phyloP scores from a whole-genome alignment of 441 rosid species.

The Gossypium laxum region DNA sequence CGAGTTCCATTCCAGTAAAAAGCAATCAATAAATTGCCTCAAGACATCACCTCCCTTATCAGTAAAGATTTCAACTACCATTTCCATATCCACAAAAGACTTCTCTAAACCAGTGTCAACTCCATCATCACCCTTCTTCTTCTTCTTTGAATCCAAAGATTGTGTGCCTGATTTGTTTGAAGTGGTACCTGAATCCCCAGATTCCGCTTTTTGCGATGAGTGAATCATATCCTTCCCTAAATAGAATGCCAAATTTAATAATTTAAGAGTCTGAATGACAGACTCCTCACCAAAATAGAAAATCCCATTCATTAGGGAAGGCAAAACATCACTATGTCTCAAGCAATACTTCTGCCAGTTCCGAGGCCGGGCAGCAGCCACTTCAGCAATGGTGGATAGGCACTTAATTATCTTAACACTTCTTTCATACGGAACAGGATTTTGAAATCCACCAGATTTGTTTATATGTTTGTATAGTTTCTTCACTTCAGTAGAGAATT shows the following conservation, averaged over 20 bases:
- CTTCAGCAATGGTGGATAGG: constrained; percentile 92
- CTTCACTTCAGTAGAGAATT: constrained; percentile 87
- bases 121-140: constrained; percentile 94
- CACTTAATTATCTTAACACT: constrained; percentile 95
- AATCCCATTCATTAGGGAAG: constrained; percentile 69
- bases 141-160: constrained; percentile 76
- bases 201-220: constrained; percentile 59
- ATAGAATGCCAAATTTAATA: constrained; percentile 82
- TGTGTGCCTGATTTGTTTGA: constrained; percentile 67
- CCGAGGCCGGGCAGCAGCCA: constrained; percentile 88
- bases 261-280: constrained; percentile 86
- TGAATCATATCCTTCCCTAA: constrained; percentile 78
- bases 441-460: constrained; percentile 92
- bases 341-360: constrained; percentile 99
- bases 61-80: constrained; percentile 64
- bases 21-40: constrained; percentile 87
- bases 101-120: constrained; percentile 74
- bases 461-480: constrained; percentile 77
- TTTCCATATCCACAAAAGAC: constrained; percentile 93
- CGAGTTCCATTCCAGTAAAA: constrained; percentile 96
- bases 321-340: constrained; percentile 78
- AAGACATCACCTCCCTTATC: constrained; percentile 70
- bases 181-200: constrained; percentile 53
- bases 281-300: constrained; percentile 95
- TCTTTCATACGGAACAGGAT: constrained; percentile 77